Percentiles rank a stretch among this genome's conserved stretches.
Evolutionary conservation across 352 stramenopile species (phyloP).

Genomic region (Phytopythium oedochilum): DNA sequence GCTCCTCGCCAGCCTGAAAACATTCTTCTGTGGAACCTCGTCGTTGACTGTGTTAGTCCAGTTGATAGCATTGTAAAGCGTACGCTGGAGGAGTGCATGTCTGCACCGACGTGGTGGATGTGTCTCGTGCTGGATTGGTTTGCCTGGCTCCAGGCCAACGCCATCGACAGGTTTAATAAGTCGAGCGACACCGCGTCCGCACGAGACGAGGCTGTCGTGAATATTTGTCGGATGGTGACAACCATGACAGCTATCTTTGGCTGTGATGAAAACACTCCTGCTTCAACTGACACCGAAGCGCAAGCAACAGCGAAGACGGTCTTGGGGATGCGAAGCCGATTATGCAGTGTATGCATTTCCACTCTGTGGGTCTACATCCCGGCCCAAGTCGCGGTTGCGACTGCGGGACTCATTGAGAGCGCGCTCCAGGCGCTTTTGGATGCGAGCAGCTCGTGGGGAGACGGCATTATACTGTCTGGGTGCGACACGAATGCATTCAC

Average conservation of each 20-base stretch:
- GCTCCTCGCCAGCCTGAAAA: conserved; percentile 9
- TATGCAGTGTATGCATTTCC: conserved; percentile 1
- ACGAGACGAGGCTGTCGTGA: background rate
- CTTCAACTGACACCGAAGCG: background rate
- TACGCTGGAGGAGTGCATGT: background rate
- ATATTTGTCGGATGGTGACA: background rate
- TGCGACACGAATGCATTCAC: conserved; percentile 17
- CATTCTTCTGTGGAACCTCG: conserved; percentile 27
- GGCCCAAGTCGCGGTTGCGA: background rate
- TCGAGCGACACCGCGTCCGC: no score
- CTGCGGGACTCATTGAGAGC: background rate
- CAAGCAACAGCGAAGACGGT: background rate
- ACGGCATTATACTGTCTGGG: conserved; percentile 22
- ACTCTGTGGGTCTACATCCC: background rate
- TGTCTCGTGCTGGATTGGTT: conserved; percentile 1
- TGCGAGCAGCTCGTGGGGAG: conserved; percentile 17
- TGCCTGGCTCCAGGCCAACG: background rate
- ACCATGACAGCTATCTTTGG: background rate
- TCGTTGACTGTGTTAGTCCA: conserved; percentile 20
- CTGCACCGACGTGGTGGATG: background rate
- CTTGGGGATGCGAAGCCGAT: background rate
- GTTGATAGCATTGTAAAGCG: conserved; percentile 2
- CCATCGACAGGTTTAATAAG: background rate
- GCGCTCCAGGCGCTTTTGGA: background rate
- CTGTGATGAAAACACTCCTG: background rate